These are phyloP conservation scores for Alliaria petiolata DNA, from an alignment of 345 rosid genomes.

Conservation along the genomic window DNA sequence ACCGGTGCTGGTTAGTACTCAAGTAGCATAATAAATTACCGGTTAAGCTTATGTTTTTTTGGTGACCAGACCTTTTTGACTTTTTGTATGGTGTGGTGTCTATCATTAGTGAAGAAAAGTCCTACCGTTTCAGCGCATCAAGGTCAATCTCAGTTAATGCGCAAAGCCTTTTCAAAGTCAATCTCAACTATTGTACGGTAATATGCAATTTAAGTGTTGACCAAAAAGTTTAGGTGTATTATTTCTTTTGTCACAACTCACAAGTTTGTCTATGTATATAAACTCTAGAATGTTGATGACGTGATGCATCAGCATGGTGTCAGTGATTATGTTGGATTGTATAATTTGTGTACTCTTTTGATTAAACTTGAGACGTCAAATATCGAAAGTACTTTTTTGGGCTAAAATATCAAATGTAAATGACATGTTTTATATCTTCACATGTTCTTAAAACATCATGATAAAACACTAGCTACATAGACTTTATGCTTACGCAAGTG, in stretches of 20 bases:
- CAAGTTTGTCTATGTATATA: neutral
- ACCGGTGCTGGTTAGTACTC: neutral
- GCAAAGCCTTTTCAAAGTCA: slow-evolving; percentile 1
- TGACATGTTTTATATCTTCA: neutral
- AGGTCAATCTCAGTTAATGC: slow-evolving; percentile 10
- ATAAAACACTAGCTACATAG: neutral
- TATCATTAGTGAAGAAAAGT: slow-evolving; percentile 11
- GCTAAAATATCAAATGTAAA: neutral
- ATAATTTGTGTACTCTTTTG: neutral
- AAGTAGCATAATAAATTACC: neutral
- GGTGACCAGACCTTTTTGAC: neutral
- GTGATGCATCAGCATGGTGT: neutral
- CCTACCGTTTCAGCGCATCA: neutral
- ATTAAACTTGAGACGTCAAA: neutral
- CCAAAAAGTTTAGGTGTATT: neutral
- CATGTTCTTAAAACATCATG: neutral
- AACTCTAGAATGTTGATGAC: neutral
- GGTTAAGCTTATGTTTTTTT: slow-evolving; percentile 2
- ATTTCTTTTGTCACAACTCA: neutral
- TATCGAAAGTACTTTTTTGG: neutral
- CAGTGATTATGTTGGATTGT: neutral
- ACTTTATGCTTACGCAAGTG: neutral
- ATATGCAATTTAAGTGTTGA: slow-evolving; percentile 13
- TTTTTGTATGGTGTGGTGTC: too few species aligned
- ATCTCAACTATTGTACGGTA: slow-evolving; percentile 5